Evolutionary conservation across 129 eudicot species (phyloP).

Genomic region (Sambucus nigra): DNA sequence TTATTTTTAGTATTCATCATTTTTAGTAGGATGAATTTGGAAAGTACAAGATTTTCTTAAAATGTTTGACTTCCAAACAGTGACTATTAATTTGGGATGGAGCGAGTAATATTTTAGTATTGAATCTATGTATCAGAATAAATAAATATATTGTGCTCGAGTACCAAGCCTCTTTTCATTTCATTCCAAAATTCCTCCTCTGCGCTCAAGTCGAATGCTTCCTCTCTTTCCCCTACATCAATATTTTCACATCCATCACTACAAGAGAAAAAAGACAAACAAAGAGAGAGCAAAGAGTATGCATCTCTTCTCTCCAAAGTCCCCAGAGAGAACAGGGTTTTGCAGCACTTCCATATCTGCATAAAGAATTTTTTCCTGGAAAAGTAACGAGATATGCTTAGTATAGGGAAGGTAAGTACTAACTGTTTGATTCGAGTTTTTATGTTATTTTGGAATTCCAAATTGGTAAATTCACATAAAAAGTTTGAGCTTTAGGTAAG

Average conservation of each 20-base stretch:
- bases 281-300: constrained; percentile 68
- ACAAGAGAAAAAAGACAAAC: constrained; percentile 45
- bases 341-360: constrained; percentile 77
- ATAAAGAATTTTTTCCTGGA: constrained; percentile 43
- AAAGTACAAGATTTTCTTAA: no score
- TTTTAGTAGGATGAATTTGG: no score
- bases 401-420: constrained; percentile 1
- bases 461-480: no score
- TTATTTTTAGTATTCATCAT: no score
- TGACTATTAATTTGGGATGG: neutral
- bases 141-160: constrained; percentile 4
- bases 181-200: constrained; percentile 80
- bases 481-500: no score
- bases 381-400: neutral
- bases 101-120: neutral
- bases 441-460: no score
- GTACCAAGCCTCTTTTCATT: constrained; percentile 88
- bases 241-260: constrained; percentile 27
- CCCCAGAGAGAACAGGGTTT: constrained; percentile 53
- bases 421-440: no score
- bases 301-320: constrained; percentile 83
- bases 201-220: constrained; percentile 42
- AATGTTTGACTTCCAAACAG: no score
- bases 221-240: constrained; percentile 18
- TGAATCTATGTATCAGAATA: constrained; percentile 4